Conservation (phyloP, 257 asterid species). For the Solanum acaule region DNA sequence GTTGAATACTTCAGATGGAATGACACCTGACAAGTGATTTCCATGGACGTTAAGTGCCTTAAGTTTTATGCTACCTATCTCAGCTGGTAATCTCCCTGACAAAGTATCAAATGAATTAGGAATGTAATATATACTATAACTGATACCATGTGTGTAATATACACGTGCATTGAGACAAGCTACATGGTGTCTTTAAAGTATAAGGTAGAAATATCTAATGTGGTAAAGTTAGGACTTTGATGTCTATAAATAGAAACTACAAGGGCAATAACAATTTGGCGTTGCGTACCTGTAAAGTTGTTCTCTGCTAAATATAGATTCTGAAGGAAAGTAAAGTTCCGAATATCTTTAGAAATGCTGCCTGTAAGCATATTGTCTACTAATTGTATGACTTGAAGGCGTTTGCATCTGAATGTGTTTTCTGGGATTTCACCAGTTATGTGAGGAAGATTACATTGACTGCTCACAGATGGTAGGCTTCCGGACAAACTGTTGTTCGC, state of each 20-base stretch:
- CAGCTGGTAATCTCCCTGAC: background rate
- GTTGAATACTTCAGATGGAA: background rate
- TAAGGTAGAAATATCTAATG: background rate
- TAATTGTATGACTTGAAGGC: background rate
- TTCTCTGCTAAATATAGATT: background rate
- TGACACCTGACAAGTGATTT: background rate
- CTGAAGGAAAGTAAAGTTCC: background rate
- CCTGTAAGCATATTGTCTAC: background rate
- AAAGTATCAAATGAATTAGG: background rate
- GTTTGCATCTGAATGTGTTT: background rate
- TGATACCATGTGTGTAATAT: too few species aligned
- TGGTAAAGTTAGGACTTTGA: background rate
- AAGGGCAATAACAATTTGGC: background rate
- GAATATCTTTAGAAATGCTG: background rate
- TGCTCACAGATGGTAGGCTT: background rate
- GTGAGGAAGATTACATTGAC: background rate
- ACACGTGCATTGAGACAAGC: background rate
- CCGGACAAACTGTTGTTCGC: background rate
- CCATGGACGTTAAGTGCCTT: background rate
- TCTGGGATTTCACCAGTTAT: background rate
- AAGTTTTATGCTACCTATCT: background rate
- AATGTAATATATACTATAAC: background rate
- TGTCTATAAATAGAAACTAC: background rate
- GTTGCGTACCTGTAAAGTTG: background rate
- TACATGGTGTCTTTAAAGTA: background rate